Percentiles rank a stretch among this genome's conserved stretches.
Evolutionary conservation across 75 land plant genomes (phyloP).

Genomic region (Chamaecyparis obtusa): DNA sequence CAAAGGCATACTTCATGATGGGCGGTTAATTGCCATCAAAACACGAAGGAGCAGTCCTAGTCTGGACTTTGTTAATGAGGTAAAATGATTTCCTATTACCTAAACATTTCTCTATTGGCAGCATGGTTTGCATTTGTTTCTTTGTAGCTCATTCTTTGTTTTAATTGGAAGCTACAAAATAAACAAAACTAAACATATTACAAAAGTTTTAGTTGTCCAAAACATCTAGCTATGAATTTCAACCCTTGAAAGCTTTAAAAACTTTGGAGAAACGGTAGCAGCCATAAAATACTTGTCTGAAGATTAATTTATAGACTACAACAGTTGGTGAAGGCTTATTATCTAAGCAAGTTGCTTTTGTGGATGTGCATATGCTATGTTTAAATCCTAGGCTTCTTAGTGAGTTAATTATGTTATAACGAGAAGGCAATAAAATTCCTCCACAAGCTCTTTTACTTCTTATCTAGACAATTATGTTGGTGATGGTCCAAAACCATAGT

Average conservation of each 20-base stretch:
- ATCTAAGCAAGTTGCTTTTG: not conserved
- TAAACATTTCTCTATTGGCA: not conserved
- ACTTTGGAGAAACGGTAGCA: not conserved
- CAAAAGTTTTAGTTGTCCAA: not conserved
- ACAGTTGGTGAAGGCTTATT: not conserved
- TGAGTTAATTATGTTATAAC: not conserved
- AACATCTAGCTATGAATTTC: not conserved
- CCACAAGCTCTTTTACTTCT: not conserved
- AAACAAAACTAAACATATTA: not conserved
- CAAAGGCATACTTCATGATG: constrained; percentile 85
- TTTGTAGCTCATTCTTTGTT: not conserved
- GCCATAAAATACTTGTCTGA: not conserved
- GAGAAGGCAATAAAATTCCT: not conserved
- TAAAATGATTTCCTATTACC: constrained; percentile 8
- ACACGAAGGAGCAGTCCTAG: constrained; percentile 50
- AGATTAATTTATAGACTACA: not conserved
- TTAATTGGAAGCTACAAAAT: not conserved
- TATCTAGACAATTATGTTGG: not conserved
- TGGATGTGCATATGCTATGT: not conserved
- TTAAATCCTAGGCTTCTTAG: not conserved
- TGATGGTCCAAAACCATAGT: not conserved
- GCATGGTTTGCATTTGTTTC: constrained; percentile 8
- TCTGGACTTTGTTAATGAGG: constrained; percentile 70
- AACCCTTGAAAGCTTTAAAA: not conserved
- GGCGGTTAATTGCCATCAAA: constrained; percentile 79